phyloP scores from a whole-genome alignment of 2,329 filamentous ascomycete species.

The Emydomyces testavorans region DNA sequence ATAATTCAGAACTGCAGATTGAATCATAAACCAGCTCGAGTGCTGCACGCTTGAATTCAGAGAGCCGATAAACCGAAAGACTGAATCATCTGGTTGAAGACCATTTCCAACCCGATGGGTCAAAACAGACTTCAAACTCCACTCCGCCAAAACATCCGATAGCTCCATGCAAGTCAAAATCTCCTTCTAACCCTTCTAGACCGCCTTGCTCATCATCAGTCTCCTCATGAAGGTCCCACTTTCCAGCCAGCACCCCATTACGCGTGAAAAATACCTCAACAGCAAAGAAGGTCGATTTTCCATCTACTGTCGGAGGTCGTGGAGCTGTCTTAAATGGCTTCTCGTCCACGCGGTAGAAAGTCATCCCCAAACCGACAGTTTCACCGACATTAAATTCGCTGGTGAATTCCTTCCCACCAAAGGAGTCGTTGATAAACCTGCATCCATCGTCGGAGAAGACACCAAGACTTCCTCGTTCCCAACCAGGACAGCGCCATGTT shows the following conservation, averaged over 20 bases:
- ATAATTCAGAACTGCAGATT: no score
- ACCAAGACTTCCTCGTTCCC: conserved; percentile 50
- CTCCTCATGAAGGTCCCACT: conserved; percentile 52
- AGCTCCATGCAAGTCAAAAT: conserved; percentile 52
- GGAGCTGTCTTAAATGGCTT: conserved; percentile 24
- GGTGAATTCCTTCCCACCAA: conserved; percentile 49
- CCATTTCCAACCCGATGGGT: conserved; percentile 39
- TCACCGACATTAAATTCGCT: conserved; percentile 43
- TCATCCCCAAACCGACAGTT: conserved; percentile 49
- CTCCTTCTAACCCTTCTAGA: conserved; percentile 54
- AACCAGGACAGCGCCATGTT: conserved; percentile 50
- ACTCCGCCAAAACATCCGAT: conserved; percentile 52
- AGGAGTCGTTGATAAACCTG: conserved; percentile 51
- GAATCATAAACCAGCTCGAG: no score
- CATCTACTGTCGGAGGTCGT: conserved; percentile 2
- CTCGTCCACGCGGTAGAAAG: conserved; percentile 34
- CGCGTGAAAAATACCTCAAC: conserved; percentile 50
- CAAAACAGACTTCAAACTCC: conserved; percentile 47
- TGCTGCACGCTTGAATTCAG: no score
- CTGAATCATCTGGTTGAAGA: conserved; percentile 15
- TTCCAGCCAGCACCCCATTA: conserved; percentile 41
- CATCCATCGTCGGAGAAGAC: conserved; percentile 54
- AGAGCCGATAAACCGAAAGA: not conserved
- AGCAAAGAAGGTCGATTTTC: conserved; percentile 21
- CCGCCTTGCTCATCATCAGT: conserved; percentile 45